A percentile compares a stretch with the other conserved stretches of the same genome.
phyloP scores from a whole-genome alignment of 495 filamentous ascomycete genomes.

The Emericellopsis terricola region DNA sequence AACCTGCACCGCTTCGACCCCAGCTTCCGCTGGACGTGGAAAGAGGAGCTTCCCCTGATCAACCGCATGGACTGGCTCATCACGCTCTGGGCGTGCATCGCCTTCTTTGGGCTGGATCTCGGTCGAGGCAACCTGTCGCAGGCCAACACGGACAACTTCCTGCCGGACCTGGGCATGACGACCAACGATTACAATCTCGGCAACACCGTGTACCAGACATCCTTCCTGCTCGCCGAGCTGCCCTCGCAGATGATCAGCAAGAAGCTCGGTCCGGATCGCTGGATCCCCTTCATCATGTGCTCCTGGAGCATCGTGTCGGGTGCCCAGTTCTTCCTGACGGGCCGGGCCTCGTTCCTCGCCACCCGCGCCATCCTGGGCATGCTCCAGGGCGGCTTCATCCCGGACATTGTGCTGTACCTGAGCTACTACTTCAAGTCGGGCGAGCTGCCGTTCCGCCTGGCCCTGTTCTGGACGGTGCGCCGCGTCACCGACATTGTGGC shows the following conservation, averaged over 20 bases:
- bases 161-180: conserved; percentile 34
- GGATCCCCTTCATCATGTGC: conserved; percentile 73
- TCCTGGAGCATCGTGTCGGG: conserved; percentile 57
- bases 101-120: conserved; percentile 7
- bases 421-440: conserved; percentile 51
- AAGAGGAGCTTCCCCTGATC: conserved; percentile 20
- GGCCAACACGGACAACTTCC: conserved; percentile 37
- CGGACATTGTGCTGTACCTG: conserved; percentile 40
- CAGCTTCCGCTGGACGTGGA: conserved; percentile 29
- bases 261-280: conserved; percentile 60
- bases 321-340: conserved; percentile 46
- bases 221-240: conserved; percentile 50
- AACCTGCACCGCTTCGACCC: conserved; percentile 35
- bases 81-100: conserved; percentile 3
- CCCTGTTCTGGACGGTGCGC: conserved; percentile 48
- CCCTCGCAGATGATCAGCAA: conserved; percentile 61
- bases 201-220: conserved; percentile 51
- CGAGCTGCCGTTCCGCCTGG: conserved; percentile 44
- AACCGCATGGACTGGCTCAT: conserved; percentile 14
- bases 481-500: conserved; percentile 34
- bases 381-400: conserved; percentile 57
- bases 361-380: conserved; percentile 50
- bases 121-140: conserved; percentile 8
- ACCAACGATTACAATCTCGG: conserved; percentile 66
- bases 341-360: conserved; percentile 41